Evolutionary conservation across 2,329 filamentous ascomycete genomes (phyloP).

Genomic region (Ilyonectria destructans): DNA sequence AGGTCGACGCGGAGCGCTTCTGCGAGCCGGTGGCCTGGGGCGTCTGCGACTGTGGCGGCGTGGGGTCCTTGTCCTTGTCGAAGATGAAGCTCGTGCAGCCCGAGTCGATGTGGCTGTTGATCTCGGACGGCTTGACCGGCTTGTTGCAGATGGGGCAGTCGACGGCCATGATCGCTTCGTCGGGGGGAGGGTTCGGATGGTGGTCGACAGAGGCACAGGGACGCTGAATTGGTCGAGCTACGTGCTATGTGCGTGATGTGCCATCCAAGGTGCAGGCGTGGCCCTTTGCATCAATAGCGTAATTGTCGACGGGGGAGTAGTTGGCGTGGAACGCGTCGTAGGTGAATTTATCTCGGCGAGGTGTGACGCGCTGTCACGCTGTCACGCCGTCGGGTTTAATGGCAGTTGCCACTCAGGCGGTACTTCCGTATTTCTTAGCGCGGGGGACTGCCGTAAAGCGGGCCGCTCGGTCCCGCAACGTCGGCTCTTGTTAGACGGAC

Average conservation of each 20-base stretch:
- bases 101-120: conserved; percentile 94
- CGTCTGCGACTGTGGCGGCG: conserved; percentile 52
- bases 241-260: conserved; percentile 1
- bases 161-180: conserved; percentile 63
- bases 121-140: conserved; percentile 79
- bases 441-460: not conserved
- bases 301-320: not conserved
- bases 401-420: conserved; percentile 2
- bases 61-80: conserved; percentile 60
- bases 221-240: not conserved
- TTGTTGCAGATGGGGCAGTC: conserved; percentile 88
- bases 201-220: not conserved
- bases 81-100: conserved; percentile 80
- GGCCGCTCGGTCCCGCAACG: not conserved
- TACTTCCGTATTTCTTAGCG: not conserved
- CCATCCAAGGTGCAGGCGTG: not conserved
- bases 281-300: not conserved
- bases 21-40: conserved; percentile 58
- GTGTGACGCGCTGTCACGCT: conserved; percentile 31
- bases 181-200: not conserved
- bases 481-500: not conserved
- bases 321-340: conserved; percentile 12
- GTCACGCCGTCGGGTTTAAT: conserved; percentile 27
- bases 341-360: conserved; percentile 1
- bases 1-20: conserved; percentile 71